Conservation (phyloP, 768 basidiomycete genomes). For the Hemileccinum impolitum region DNA sequence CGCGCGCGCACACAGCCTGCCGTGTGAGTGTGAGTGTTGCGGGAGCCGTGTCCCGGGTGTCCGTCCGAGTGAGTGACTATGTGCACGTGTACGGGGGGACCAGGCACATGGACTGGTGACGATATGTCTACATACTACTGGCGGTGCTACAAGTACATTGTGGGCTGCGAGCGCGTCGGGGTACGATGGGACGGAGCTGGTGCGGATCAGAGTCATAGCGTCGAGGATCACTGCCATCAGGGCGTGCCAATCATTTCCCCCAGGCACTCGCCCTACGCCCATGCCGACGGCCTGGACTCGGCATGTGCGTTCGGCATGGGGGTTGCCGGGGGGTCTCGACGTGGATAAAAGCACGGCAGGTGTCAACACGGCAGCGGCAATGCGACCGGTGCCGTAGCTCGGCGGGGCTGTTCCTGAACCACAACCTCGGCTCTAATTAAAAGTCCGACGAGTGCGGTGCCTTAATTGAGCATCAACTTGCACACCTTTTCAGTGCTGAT, state of each 20-base stretch:
- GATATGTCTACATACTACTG: too few species aligned
- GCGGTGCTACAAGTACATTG: too few species aligned
- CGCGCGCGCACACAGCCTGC: neutral
- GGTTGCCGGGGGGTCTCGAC: conserved; percentile 23
- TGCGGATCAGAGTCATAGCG: neutral
- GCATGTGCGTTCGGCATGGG: conserved; percentile 9
- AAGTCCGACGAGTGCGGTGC: conserved; percentile 34
- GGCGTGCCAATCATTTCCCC: too few species aligned
- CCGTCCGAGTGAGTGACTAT: too few species aligned
- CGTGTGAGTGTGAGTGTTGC: too few species aligned
- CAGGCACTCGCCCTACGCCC: too few species aligned
- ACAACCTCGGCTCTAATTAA: conserved; percentile 14
- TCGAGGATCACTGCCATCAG: too few species aligned
- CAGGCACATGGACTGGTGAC: too few species aligned
- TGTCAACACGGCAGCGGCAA: conserved; percentile 21
- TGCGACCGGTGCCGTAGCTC: conserved; percentile 34
- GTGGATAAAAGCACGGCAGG: conserved; percentile 15
- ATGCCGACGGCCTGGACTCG: conserved; percentile 5
- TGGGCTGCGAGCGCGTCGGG: too few species aligned
- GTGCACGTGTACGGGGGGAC: too few species aligned
- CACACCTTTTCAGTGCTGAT: conserved; percentile 30
- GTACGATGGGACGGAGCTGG: too few species aligned
- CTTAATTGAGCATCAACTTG: conserved; percentile 32
- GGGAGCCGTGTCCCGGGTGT: too few species aligned
- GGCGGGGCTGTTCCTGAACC: conserved; percentile 35